A percentile compares a stretch with the other conserved stretches of the same genome.
These are phyloP conservation scores for Eucalyptus tenuipes DNA, from an alignment of 345 rosid species.

Conservation along the genomic window DNA sequence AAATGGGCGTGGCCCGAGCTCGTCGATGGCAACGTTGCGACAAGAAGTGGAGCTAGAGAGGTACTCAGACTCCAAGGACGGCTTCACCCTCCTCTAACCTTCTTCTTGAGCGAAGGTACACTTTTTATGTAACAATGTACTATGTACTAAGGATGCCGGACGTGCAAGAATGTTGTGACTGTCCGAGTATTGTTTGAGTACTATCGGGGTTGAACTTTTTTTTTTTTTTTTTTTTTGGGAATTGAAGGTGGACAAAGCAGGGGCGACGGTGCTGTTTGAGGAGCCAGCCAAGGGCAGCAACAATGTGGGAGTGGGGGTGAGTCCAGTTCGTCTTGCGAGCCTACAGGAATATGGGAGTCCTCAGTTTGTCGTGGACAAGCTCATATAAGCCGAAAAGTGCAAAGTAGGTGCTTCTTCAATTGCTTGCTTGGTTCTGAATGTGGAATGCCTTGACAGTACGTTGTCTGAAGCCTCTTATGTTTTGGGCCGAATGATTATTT, in stretches of 20 bases:
- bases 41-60: slow-evolving; percentile 34
- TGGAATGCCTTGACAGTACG: not conserved
- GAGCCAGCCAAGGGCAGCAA: slow-evolving; percentile 47
- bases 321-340: slow-evolving; percentile 58
- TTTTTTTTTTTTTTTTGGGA: not conserved
- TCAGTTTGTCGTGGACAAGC: slow-evolving; percentile 69
- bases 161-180: not conserved
- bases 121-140: not conserved
- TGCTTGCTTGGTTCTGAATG: not conserved
- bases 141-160: not conserved
- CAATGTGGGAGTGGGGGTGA: slow-evolving; percentile 76
- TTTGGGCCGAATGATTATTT: not conserved
- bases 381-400: slow-evolving; percentile 70
- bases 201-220: not conserved
- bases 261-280: slow-evolving; percentile 74
- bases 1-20: slow-evolving; percentile 15
- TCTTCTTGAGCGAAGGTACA: slow-evolving; percentile 61
- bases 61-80: slow-evolving; percentile 50
- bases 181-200: not conserved
- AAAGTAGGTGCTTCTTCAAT: slow-evolving; percentile 22
- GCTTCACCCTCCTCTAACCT: slow-evolving; percentile 73
- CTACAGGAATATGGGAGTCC: slow-evolving; percentile 74
- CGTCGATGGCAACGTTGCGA: slow-evolving; percentile 2
- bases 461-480: not conserved
- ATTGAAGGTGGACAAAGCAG: slow-evolving; percentile 73